phyloP scores from a whole-genome alignment of 169 alveolate species.

The Plasmodium coatneyi region DNA sequence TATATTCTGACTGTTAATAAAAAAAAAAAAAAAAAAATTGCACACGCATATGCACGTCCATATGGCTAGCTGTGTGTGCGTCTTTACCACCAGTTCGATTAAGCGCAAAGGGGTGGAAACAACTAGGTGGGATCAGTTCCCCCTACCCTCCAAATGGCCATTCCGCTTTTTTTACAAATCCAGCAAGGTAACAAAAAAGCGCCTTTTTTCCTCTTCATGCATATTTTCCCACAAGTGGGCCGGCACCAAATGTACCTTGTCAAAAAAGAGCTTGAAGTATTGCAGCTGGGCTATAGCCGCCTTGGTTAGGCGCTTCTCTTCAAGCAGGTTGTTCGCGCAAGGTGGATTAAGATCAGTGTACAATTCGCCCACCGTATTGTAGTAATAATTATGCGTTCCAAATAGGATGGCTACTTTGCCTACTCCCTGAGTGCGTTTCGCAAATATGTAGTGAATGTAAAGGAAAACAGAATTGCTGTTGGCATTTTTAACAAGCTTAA shows the following conservation, averaged over 20 bases:
- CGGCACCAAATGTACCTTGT: conserved; percentile 36
- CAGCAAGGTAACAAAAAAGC: conserved; percentile 19
- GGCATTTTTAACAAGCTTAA: conserved; percentile 14
- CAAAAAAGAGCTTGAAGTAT: conserved; percentile 51
- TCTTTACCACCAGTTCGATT: background rate
- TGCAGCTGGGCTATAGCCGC: conserved; percentile 28
- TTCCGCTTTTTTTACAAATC: background rate
- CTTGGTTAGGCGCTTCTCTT: conserved; percentile 14
- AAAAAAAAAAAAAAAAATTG: background rate
- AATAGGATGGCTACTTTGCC: conserved; percentile 46
- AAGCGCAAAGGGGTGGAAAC: background rate
- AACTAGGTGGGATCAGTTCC: background rate
- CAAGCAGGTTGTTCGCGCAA: background rate
- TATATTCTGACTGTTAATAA: conserved; percentile 22
- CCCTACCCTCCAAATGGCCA: background rate
- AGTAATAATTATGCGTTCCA: conserved; percentile 49
- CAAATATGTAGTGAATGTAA: conserved; percentile 47
- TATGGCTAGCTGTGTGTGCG: conserved; percentile 5
- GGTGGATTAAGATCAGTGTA: conserved; percentile 10
- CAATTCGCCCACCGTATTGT: conserved; percentile 7
- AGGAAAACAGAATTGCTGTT: conserved; percentile 16
- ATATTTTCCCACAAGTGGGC: conserved; percentile 23
- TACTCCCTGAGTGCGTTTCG: background rate
- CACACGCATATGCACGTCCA: background rate
- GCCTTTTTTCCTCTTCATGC: background rate